Base-by-base conservation (phyloP, 768 basidiomycete genomes). In the Cantharellus anzutake region DNA sequence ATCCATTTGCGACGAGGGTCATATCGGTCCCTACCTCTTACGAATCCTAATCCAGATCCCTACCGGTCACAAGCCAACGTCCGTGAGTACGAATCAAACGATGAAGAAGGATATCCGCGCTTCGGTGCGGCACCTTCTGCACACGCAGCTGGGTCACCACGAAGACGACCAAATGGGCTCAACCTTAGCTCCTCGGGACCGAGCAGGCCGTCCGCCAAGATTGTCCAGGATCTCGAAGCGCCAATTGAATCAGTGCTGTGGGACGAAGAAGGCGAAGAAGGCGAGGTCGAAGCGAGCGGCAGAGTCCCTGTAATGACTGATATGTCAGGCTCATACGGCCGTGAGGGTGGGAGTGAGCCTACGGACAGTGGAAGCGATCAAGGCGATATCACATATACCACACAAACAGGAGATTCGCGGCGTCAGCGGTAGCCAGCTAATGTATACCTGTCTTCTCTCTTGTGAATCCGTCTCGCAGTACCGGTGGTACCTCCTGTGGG, bases 1-100 rank as follows among this genome's bases (percentile, higher is more conserved):
- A 75, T 80, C 2, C 96, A 97, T 70, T 82, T 98, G 58, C 86
- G 92, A 51, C 84, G 84, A 66, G 88, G 91, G 52, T 86, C 88
- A 34, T 97, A 93, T 68, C 85, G 86, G 63, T 74, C 83, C 11
- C 80, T 99, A 51, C 83, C 86, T 7, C 78, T 78, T 56, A 70
- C 53, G 35, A 3, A 14, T 20, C 4, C 29, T 2, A 29, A 42
- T n/a, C 37, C 61, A 11, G 60, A 51, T 34, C 52, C 50, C 29
- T 50, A 59, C 14, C 44, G 35, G 20, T 29, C 61, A 4, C 60
- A 48, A 41, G 60, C n/a, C n/a, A 7, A 16, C 29, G 3, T 37
- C 61, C 14, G 2, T 41, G 56, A 57, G 41, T 57, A 57, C 56
- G 56, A 57, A 16, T 41, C 38, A 37, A 41, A 39, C 14, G 56